phyloP scores from a whole-genome alignment of 1,139 yeast genomes.

The Hemisphaericaspora xylofermentans region DNA sequence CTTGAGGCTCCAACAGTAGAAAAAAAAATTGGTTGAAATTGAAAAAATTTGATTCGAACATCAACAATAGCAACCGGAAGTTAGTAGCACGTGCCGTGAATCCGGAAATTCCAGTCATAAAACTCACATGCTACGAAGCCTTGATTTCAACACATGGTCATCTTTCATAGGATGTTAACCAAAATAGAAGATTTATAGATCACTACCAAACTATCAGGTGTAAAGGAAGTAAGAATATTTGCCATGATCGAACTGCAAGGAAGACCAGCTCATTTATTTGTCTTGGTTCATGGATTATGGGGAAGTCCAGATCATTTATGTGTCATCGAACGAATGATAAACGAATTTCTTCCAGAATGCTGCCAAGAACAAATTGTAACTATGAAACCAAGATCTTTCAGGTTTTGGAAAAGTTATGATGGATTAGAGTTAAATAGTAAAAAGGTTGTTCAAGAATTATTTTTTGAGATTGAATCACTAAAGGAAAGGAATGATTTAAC shows the following conservation, averaged over 20 bases:
- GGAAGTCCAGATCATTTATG: constrained; percentile 78
- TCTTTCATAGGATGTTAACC: no score
- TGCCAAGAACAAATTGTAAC: constrained; percentile 49
- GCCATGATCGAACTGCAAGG: no score
- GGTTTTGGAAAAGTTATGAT: constrained; percentile 79
- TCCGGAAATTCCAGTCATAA: no score
- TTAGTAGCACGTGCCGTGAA: neutral
- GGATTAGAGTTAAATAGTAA: constrained; percentile 75
- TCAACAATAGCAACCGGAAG: neutral
- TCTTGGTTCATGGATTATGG: constrained; percentile 87
- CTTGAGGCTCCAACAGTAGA: no score
- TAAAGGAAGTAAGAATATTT: no score
- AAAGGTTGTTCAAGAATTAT: constrained; percentile 62
- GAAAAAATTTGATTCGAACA: constrained; percentile 15
- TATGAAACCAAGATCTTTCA: constrained; percentile 67
- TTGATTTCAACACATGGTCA: no score
- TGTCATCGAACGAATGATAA: constrained; percentile 54
- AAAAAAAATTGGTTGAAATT: neutral
- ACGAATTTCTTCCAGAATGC: constrained; percentile 33
- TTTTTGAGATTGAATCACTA: constrained; percentile 53
- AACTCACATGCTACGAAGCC: no score
- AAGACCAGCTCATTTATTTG: constrained; percentile 58
- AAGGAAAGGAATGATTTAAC: constrained; percentile 34
- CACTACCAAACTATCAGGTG: no score
- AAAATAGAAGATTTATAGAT: no score